Evolutionary conservation across 108 stramenopile species (phyloP).

Genomic region (Cyclotella baltica): DNA sequence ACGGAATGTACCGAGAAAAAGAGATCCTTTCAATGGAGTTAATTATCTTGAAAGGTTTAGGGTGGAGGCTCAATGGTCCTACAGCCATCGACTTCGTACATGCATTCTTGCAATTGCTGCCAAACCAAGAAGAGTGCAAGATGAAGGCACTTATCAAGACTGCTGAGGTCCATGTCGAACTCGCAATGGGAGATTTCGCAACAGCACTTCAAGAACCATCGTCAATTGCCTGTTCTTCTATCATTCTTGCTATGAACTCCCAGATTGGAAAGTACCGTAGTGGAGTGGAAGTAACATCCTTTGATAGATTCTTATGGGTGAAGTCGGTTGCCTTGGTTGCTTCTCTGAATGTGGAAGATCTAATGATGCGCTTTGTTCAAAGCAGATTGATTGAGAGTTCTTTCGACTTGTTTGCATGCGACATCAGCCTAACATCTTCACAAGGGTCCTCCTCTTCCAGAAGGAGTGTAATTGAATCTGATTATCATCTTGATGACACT

Average conservation of each 20-base stretch:
- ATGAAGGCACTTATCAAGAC: neutral
- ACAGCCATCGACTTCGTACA: conserved; percentile 10
- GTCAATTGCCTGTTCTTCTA: neutral
- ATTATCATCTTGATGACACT: too few relatives aligned
- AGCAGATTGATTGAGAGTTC: neutral
- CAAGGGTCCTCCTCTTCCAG: neutral
- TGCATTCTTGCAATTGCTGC: neutral
- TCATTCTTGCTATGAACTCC: neutral
- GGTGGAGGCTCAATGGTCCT: conserved; percentile 13
- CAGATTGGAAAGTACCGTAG: neutral
- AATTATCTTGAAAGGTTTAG: neutral
- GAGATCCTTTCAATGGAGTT: conserved; percentile 10
- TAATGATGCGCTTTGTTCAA: neutral
- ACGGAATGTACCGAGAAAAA: conserved; percentile 6
- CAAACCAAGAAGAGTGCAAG: neutral
- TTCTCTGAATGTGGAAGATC: neutral
- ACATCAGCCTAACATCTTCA: neutral
- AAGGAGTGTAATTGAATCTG: neutral
- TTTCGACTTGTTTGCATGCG: neutral
- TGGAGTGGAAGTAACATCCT: neutral
- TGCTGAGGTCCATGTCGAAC: conserved; percentile 9
- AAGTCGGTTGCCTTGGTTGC: neutral
- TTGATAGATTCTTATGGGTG: neutral
- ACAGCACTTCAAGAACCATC: conserved; percentile 9
- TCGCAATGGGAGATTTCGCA: conserved; percentile 5